These are phyloP conservation scores for Davidsoniella neocaledoniae DNA, from an alignment of 2,329 filamentous ascomycete species.

Conservation along the genomic window DNA sequence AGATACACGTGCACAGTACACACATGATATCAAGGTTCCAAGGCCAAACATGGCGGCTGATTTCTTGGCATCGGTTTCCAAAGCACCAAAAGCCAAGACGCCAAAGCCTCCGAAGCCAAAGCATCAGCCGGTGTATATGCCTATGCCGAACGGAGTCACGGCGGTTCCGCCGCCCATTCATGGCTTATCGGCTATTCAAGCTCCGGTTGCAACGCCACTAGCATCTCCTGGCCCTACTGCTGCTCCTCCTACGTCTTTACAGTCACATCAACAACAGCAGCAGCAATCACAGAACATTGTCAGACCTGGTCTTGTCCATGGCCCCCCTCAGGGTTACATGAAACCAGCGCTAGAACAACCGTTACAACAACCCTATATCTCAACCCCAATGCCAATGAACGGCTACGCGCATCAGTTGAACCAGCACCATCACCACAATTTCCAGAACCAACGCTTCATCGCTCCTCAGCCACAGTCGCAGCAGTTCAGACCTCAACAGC, in stretches of 20 bases:
- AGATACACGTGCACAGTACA: conserved; percentile 81
- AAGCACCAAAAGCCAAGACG: conserved; percentile 25
- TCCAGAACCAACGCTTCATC: not conserved
- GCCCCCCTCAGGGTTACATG: not conserved
- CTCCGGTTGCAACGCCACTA: not conserved
- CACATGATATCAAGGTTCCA: conserved; percentile 49
- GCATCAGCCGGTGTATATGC: not conserved
- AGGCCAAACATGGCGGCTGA: conserved; percentile 52
- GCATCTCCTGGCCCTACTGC: not conserved
- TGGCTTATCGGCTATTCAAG: not conserved
- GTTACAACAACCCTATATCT: not conserved
- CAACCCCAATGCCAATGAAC: not conserved
- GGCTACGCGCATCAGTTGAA: not conserved
- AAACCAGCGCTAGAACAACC: not conserved
- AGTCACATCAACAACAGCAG: not conserved
- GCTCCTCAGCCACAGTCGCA: not conserved
- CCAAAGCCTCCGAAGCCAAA: conserved; percentile 7
- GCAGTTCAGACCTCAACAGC: not conserved
- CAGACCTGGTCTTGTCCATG: not conserved
- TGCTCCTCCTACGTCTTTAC: too few relatives aligned
- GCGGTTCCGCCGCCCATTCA: not conserved
- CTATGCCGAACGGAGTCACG: too few relatives aligned
- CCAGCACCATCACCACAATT: not conserved
- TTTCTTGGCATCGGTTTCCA: conserved; percentile 53
- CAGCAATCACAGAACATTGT: not conserved